phyloP scores from a whole-genome alignment of 176 grass and related monocot genomes.

The Aegilops bicornis region DNA sequence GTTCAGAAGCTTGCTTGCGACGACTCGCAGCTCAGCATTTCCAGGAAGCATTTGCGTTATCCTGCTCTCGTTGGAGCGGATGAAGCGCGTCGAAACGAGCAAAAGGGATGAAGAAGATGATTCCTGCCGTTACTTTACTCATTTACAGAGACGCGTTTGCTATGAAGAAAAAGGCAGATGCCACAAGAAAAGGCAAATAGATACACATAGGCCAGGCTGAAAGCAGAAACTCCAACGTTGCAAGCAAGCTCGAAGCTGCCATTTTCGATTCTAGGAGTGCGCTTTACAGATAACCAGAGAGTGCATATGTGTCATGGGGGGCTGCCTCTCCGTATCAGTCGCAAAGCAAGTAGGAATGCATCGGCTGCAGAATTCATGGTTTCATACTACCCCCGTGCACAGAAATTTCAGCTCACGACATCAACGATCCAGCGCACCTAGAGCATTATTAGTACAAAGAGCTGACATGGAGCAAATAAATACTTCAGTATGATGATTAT shows the following conservation, averaged over 20 bases:
- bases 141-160: conserved; percentile 1
- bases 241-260: background rate
- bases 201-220: background rate
- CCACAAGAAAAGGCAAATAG: background rate
- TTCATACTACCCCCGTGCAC: background rate
- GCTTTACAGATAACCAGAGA: background rate
- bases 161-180: background rate
- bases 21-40: background rate
- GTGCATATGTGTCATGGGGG: background rate
- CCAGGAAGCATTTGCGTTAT: background rate
- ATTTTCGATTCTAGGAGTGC: background rate
- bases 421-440: background rate
- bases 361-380: background rate
- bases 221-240: background rate
- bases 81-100: background rate
- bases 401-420: background rate
- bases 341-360: background rate
- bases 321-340: background rate
- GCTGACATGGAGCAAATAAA: conserved; percentile 5
- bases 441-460: background rate
- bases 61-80: background rate
- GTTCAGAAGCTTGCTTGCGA: background rate
- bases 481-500: conserved; percentile 5
- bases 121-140: background rate
- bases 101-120: background rate